Evolutionary conservation across 768 basidiomycete species (phyloP), one percentile per base, ranked within the genome.

Genomic region (Roridomyces roridus): DNA sequence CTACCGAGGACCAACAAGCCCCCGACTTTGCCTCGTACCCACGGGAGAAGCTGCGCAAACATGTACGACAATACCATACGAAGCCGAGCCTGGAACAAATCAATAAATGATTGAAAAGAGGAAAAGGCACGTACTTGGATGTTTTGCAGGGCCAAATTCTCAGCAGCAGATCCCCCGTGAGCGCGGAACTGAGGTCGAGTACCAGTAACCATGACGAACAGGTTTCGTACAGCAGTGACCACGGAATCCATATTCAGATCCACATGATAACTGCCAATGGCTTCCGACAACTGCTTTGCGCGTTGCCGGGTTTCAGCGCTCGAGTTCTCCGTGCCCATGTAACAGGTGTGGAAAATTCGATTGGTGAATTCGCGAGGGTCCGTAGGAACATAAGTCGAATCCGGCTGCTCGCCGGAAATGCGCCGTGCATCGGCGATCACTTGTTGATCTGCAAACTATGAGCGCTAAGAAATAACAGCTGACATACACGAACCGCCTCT

Each of bases 291-390:
- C 40, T 90, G 86, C 70, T 92, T 96, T 1, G 97, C 97, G 29
- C 97, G 80, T 58, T 80, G 75, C 11, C 94, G 78, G 7, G 97
- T 98, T 65, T 97, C 97, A 0, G 71, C 71, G 57, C 89, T 93
- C 7, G 96, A 98, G 70, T 98, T 96, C 71, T 95, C 92, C 0
- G 97, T 99, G 6, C 96, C 96, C 97, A 99, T 98, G 73, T 96
- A 99, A 72, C 94, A 97, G 0, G 96, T 96, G 71, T 98, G 96
- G 78, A 99, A 96, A 50, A 98, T 88, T 23, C 94, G 81, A 49
- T 78, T 80, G 24, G 86, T 85, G 65, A 98, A 94, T 68, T 98
- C 97, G 42, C 80, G 84, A 0, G 96, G 86, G 70, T 99, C 95
- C 0, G 84, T 80, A 1, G 97, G 96, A 24, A 94, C 66, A 68